Base-by-base conservation (phyloP, 2,329 filamentous ascomycete species). In the Bipolaris bicolor region DNA sequence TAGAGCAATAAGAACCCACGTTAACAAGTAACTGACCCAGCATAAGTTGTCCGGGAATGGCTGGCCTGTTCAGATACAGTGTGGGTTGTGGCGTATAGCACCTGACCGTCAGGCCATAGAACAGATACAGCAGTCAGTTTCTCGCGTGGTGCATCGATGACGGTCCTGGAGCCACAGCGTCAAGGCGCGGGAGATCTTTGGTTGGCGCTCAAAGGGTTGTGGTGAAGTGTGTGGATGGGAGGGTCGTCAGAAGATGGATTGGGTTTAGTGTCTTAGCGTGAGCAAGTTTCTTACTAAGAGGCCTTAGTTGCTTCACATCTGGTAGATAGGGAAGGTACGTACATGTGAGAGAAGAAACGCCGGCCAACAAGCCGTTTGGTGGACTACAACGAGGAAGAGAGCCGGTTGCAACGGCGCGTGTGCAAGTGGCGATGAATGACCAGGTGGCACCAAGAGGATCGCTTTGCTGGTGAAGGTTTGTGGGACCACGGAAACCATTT, bases 221-320 rank as follows among this genome's bases (percentile, higher is more conserved):
- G 45, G 61, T 63, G 61, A 58, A 62, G 53, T 61, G 62, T 52
- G 60, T 60, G 63, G 54, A 41, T 57, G 57, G 57, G 60, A 62
- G 48, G 50, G 56, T 57, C 52, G 57, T 52, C 34, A 50, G 61
- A 52, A 51, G 48, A 54, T 60, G 58, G 55, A 67, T 61, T 51
- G 33, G 58, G 60, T 47, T 62, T 61, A 61, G 60, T 57, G 61
- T 34, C 46, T 56, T 61, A 60, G 61, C 56, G 53, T 66, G 63
- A 64, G 63, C 63, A 64, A 64, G 63, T 66, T 66, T 64, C 54
- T 60, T 58, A 61, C 53, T 64, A 62, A 60, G 59, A 16, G 22
- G 20, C 24, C n/a, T 56, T 56, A 48, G 60, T 53, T 54, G 55
- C 55, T 57, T 59, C 57, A 50, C 44, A 44, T 20, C 6, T 34